Evolutionary conservation across 768 basidiomycete species (phyloP), one percentile per base, ranked within the genome.

Genomic region (Termitomyces sp.): DNA sequence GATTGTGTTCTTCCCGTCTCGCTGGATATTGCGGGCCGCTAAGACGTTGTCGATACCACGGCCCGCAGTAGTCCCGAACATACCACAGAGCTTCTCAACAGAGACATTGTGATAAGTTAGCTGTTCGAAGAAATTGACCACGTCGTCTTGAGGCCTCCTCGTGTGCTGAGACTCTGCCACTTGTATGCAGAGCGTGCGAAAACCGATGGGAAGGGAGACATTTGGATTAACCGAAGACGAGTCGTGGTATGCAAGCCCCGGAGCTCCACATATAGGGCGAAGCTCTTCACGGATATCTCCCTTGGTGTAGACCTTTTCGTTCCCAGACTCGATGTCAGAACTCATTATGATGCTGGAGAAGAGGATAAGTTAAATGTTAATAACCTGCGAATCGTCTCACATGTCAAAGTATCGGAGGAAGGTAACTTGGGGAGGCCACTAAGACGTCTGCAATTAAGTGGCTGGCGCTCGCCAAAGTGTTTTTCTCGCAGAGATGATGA

Each of bases 171-270:
- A n/a, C n/a, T 62, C 57, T 19, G 56, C 56, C 28, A 62, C 59
- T 5, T 62, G 61, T 32, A 62, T 62, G 21, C 59, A 62, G 42
- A 62, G 61, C 3, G 61, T 62, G 28, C 61, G 61, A 35, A 62
- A 62, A 22, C 55, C 59, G 44, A 62, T 62, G 4, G 61, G 61
- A 21, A 58, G 46, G 14, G 61, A 60, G 28, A 44, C 56, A 8
- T 57, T 51, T 19, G 51, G 51, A 10, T 52, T 52, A 28, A 5
- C n/a, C 11, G 26, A 15, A 52, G 51, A 32, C 26, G 51, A 30
- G 28, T 43, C 41, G 10, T n/a, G n/a, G n/a, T 42, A 43, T 30
- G 51, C 51, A 34, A 52, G 51, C 19, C 51, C 51, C 32, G 40
- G 40, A 22, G 51, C 28, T 46, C 45, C 45, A 46, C 30, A 32